Percentiles rank a stretch among this genome's conserved stretches.
Conservation (phyloP, 108 stramenopile genomes). For the Skeletonema tropicum region DNA sequence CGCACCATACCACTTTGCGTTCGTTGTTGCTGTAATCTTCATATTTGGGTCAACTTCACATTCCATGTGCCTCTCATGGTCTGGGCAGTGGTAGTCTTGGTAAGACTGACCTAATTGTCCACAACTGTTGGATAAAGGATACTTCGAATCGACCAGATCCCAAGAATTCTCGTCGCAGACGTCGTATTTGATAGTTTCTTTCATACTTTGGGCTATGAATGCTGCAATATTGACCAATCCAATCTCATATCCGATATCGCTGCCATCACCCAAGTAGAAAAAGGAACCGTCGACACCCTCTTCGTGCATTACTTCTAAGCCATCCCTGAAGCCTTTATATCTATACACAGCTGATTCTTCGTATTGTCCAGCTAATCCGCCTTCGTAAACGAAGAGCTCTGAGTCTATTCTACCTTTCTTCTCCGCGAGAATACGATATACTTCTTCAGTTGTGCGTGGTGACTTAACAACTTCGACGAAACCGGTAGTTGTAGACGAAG, state of each 20-base stretch:
- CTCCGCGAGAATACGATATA: no score
- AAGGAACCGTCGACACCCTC: conserved; percentile 33
- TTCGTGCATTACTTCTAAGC: conserved; percentile 29
- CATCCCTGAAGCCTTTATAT: conserved; percentile 22
- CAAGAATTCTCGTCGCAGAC: conserved; percentile 62
- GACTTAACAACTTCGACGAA: no score
- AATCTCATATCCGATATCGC: conserved; percentile 23
- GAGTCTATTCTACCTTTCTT: no score
- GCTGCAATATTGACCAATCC: conserved; percentile 56
- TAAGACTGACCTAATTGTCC: conserved; percentile 54
- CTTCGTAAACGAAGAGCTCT: conserved; percentile 35
- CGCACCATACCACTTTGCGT: conserved; percentile 47
- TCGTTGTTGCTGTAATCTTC: conserved; percentile 40
- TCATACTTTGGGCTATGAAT: conserved; percentile 60
- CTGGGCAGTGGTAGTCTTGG: conserved; percentile 48
- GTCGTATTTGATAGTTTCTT: conserved; percentile 62
- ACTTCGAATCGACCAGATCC: conserved; percentile 40
- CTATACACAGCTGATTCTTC: conserved; percentile 26
- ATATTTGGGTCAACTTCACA: conserved; percentile 45
- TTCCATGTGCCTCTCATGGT: conserved; percentile 46
- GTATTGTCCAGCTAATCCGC: background rate
- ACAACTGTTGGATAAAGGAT: conserved; percentile 46
- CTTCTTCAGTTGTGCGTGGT: no score
- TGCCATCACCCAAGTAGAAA: conserved; percentile 41
- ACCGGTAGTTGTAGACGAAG: no score